Base-by-base conservation (phyloP, 495 filamentous ascomycete genomes). In the Trichoderma gamsii region DNA sequence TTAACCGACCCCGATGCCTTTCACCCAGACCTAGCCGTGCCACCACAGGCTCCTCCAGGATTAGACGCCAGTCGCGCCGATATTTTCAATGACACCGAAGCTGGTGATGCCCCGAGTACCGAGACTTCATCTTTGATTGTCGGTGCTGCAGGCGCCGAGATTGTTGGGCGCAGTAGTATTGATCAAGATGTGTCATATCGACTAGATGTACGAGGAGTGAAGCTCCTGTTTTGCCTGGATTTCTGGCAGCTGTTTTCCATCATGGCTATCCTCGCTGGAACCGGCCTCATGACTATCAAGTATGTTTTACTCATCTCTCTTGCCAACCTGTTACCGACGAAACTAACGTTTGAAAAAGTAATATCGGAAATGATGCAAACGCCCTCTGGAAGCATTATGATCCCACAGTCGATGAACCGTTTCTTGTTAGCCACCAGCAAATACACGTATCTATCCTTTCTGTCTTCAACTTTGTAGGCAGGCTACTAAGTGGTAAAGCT, bases 271-370 rank as follows among this genome's bases (percentile, higher is more conserved):
- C 80, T 98, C 69, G 92, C 92, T 23, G 95, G 95, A 52, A 90
- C 97, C 74, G 95, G 95, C 13, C 78, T 98, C 73, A 99, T 99
- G 95, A 98, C 96, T 3, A 99, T 99, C 76, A 99, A 99, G 92
- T 96, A 80, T 78, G 92, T 85, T 25, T 8, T 35, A 5, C 8
- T 18, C 23, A 25, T 41, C 15, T 11, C 29, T n/a, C 41, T 65
- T 38, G 4, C 41, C 41, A 44, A 4, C 46, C 9, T 18, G 64
- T 46, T 15, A 61, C 2, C 49, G 13, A 4, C 13, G 41, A 59
- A 18, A 32, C 85, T 87, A 74, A 87, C 76, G 2, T 21, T 0
- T 51, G 23, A 29, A 63, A 18, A 69, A 96, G 92, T 78, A 99
- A 99, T 74, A 98, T 99, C 76, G 96, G 95, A 63, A 96, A 97